Percentiles rank a stretch among this genome's conserved stretches.
Conservation (phyloP, 1,139 yeast species). For the Magnusiomyces paraingens region DNA sequence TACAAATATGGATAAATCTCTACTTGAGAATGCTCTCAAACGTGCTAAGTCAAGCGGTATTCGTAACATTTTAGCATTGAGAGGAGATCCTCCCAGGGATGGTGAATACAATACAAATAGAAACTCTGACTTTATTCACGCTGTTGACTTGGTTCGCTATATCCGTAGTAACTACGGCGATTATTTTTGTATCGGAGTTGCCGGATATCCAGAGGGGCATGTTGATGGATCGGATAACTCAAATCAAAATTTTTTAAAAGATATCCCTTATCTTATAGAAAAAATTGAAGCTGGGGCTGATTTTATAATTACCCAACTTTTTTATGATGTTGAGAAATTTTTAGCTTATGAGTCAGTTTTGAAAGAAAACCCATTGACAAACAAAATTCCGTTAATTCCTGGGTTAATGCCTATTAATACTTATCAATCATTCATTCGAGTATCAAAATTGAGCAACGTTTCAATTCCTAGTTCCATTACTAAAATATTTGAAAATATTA, state of each 20-base stretch:
- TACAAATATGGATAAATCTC: conserved; percentile 74
- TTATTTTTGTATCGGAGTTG: conserved; percentile 82
- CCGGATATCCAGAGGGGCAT: conserved; percentile 96
- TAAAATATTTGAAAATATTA: conserved; percentile 48
- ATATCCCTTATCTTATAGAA: conserved; percentile 69
- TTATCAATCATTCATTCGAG: conserved; percentile 75
- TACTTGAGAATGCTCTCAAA: conserved; percentile 72
- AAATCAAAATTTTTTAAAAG: conserved; percentile 55
- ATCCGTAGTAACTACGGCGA: conserved; percentile 64
- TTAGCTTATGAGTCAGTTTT: conserved; percentile 43
- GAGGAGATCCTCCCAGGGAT: conserved; percentile 96
- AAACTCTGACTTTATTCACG: conserved; percentile 54
- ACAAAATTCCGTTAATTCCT: conserved; percentile 64
- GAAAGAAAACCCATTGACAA: conserved; percentile 37
- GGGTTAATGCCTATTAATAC: conserved; percentile 98
- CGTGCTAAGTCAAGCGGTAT: conserved; percentile 74
- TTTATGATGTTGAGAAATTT: conserved; percentile 59
- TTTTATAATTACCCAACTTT: conserved; percentile 82
- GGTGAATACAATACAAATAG: conserved; percentile 49
- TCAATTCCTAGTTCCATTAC: conserved; percentile 59
- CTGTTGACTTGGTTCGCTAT: conserved; percentile 77
- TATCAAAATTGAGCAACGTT: conserved; percentile 87
- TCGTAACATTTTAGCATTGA: conserved; percentile 77
- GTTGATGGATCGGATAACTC: conserved; percentile 64
- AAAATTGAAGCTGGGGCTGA: conserved; percentile 94